Conservation (phyloP, 257 asterid genomes). For the Scutellaria barbata region DNA sequence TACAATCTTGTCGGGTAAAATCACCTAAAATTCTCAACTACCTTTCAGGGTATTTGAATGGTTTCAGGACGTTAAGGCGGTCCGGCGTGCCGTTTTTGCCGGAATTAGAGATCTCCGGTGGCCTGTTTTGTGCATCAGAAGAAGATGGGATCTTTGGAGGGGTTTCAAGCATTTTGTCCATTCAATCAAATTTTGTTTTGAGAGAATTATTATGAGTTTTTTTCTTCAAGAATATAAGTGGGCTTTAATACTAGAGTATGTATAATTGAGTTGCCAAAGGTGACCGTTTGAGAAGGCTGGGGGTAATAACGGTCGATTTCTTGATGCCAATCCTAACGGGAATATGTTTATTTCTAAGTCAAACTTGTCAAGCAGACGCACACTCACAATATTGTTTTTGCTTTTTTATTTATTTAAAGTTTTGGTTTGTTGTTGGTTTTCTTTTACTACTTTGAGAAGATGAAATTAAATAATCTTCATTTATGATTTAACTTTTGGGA, state of each 20-base stretch:
- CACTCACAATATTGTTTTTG: too few species aligned
- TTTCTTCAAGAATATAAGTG: constrained; percentile 3
- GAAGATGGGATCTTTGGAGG: constrained; percentile 32
- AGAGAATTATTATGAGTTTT: not conserved
- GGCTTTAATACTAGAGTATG: constrained; percentile 17
- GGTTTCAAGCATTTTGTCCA: constrained; percentile 47
- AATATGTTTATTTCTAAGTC: not conserved
- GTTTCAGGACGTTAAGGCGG: constrained; percentile 67
- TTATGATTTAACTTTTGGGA: too few species aligned
- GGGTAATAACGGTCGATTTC: constrained; percentile 45
- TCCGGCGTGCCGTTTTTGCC: constrained; percentile 50
- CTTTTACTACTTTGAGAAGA: too few species aligned
- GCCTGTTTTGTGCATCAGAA: constrained; percentile 17
- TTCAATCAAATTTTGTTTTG: constrained; percentile 4
- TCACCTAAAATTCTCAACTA: constrained; percentile 7
- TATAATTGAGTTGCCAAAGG: constrained; percentile 37
- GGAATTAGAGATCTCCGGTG: constrained; percentile 30
- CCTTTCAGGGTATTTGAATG: constrained; percentile 73
- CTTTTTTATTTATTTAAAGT: too few species aligned
- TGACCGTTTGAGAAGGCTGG: constrained; percentile 44
- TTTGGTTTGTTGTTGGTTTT: not conserved
- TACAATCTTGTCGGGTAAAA: not conserved
- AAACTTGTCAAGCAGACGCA: not conserved
- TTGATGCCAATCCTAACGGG: constrained; percentile 35
- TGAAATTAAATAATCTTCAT: too few species aligned